Percentiles rank a stretch among this genome's conserved stretches.
These are phyloP conservation scores for Xylaria telfairii DNA, from an alignment of 495 filamentous ascomycete genomes.

Conservation along the genomic window DNA sequence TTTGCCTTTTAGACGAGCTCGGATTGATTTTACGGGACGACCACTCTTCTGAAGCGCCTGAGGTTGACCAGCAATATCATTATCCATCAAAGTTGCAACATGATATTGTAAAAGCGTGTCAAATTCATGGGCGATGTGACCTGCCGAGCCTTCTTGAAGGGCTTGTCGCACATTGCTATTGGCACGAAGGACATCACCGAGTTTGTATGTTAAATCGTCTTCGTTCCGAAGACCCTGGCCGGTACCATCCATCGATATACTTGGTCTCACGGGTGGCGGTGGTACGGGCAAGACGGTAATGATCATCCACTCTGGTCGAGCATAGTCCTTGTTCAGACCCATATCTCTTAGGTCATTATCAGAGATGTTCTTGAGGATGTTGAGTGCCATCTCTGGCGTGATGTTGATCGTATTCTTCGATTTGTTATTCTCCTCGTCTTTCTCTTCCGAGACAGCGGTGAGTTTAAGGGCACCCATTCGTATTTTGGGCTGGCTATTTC, in stretches of 20 bases:
- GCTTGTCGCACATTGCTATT: conserved; percentile 92
- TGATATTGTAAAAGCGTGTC: conserved; percentile 95
- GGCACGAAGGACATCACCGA: conserved; percentile 96
- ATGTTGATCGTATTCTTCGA: conserved; percentile 83
- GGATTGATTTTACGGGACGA: conserved; percentile 92
- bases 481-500: conserved; percentile 86
- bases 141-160: conserved; percentile 84
- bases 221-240: conserved; percentile 87
- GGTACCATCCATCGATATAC: conserved; percentile 92
- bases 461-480: conserved; percentile 84
- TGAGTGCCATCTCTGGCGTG: conserved; percentile 81
- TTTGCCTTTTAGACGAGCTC: conserved; percentile 96
- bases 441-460: conserved; percentile 55
- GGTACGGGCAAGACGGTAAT: conserved; percentile 94
- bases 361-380: conserved; percentile 83
- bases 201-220: conserved; percentile 98
- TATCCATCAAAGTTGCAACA: conserved; percentile 99
- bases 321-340: conserved; percentile 90
- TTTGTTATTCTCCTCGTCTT: conserved; percentile 79
- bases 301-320: conserved; percentile 97
- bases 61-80: conserved; percentile 95
- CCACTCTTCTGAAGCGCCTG: conserved; percentile 97
- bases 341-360: conserved; percentile 81
- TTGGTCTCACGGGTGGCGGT: conserved; percentile 92
- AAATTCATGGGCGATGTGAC: conserved; percentile 88